A percentile compares a stretch with the other conserved stretches of the same genome.
phyloP scores from a whole-genome alignment of 495 filamentous ascomycete genomes.

The Penicillium desertorum region DNA sequence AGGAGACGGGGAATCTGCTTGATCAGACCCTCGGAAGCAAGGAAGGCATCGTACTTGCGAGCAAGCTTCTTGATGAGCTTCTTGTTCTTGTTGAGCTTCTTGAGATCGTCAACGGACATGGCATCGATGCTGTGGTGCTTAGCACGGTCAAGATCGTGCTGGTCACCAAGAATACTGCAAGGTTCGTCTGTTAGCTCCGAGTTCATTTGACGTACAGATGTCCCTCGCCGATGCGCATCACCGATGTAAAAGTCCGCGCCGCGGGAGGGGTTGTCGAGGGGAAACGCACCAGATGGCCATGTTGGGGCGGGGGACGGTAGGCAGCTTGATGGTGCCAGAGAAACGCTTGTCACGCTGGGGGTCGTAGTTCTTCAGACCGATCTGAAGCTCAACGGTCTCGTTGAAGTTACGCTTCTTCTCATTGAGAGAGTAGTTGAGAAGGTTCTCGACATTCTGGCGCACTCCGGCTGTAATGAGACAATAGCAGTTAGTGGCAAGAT shows the following conservation, averaged over 20 bases:
- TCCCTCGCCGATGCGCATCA: not conserved
- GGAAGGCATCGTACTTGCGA: constrained; percentile 99
- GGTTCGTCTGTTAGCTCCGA: not conserved
- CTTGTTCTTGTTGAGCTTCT: constrained; percentile 99
- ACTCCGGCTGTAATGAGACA: constrained; percentile 73
- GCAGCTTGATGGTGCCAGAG: constrained; percentile 96
- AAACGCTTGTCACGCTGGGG: constrained; percentile 99
- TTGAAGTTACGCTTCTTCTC: constrained; percentile 99
- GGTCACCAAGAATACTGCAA: constrained; percentile 89
- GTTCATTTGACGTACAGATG: not conserved
- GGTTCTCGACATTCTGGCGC: constrained; percentile 84
- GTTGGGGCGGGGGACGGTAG: constrained; percentile 82
- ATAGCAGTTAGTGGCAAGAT: constrained; percentile 25
- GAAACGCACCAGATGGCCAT: constrained; percentile 83
- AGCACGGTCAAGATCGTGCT: constrained; percentile 99
- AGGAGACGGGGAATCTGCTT: constrained; percentile 99
- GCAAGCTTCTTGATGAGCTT: constrained; percentile 99
- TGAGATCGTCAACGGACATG: constrained; percentile 96
- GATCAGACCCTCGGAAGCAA: constrained; percentile 93
- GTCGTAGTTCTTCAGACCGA: constrained; percentile 99
- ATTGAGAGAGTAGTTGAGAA: constrained; percentile 91
- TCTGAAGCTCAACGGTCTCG: constrained; percentile 88
- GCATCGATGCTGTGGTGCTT: constrained; percentile 97
- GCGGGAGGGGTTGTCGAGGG: not conserved
- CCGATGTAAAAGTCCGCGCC: not conserved